Evolutionary conservation across 2,329 filamentous ascomycete species (phyloP), one percentile per base, ranked within the genome.

Genomic region (Lecanoromycetidae sp.): DNA sequence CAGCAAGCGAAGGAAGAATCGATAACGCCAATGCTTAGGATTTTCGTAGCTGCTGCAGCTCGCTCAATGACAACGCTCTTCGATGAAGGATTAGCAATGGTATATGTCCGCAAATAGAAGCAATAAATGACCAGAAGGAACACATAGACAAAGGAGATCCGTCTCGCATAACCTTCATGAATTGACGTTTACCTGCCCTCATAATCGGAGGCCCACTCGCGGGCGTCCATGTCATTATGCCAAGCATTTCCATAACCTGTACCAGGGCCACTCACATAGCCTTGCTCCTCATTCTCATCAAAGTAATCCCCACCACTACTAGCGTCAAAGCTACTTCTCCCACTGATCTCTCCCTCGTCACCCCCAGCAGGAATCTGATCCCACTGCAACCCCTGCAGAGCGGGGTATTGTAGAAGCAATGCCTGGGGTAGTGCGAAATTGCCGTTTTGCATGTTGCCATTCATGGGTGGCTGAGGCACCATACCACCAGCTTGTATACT

Each of bases 371-470:
- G 66, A 4, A 82, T 75, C 34, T 80, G 76, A 60, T 93, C 75
- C 88, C 90, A 96, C 59, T 90, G 88, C 61, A 96, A 76, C 45
- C 81, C 83, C 20, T 88, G 87, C n/a, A 98, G 69, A 3, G 87
- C 88, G 10, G 91, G 91, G 63, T 95, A 96, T 60, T 96, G 91
- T 15, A 84, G 84, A 32, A 96, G 69, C 41, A 98, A 69, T 1
- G 90, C 90, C 3, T 85, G 84, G 1, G 91, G 91, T n/a, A 96
- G 72, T 30, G 75, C 71, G 60, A 84, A 85, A 49, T 74, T 71
- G 44, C 73, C 72, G 44, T 51, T 66, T 66, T 3, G 72, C 59
- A 55, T 79, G 75, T 79, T 71, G 1, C 56, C 35, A 33, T 42
- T 44, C 37, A 51, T 48, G 6, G 45, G 45, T 8, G 46, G 40